phyloP scores from a whole-genome alignment of 805 yeast genomes.

The Candida morakotiae region DNA sequence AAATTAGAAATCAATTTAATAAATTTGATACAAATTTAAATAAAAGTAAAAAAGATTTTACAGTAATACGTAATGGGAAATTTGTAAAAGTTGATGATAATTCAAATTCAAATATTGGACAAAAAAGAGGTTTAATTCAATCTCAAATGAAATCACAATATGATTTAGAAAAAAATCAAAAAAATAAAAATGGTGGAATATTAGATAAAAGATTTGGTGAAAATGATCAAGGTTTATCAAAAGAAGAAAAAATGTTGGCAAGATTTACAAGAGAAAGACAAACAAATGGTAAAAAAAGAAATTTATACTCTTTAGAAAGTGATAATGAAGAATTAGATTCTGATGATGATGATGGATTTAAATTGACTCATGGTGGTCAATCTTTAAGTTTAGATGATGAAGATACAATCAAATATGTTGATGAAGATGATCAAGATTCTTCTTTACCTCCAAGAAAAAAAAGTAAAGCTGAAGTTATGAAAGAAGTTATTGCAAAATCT shows the following conservation, averaged over 20 bases:
- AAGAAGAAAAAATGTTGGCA: constrained; percentile 92
- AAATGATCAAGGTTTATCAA: constrained; percentile 58
- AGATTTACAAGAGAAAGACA: constrained; percentile 90
- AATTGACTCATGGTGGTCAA: constrained; percentile 78
- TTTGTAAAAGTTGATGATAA: constrained; percentile 41
- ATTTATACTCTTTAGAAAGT: constrained; percentile 53
- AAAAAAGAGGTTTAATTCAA: constrained; percentile 30
- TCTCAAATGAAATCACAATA: constrained; percentile 52
- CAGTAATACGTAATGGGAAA: constrained; percentile 37
- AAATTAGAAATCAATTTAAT: constrained; percentile 80
- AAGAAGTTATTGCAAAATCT: constrained; percentile 79
- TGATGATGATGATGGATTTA: constrained; percentile 39
- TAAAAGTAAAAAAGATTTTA: constrained; percentile 55
- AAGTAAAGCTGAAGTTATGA: constrained; percentile 82
- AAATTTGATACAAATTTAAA: constrained; percentile 81
- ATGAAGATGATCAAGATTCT: constrained; percentile 27
- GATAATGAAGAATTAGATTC: constrained; percentile 63
- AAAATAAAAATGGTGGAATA: constrained; percentile 74
- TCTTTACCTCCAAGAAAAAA: constrained; percentile 54
- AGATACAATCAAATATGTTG: constrained; percentile 35
- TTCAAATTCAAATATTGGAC: constrained; percentile 27
- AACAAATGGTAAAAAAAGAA: constrained; percentile 49
- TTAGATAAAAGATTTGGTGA: constrained; percentile 93
- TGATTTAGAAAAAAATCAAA: constrained; percentile 56
- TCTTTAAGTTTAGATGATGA: constrained; percentile 54